Percentiles rank a stretch among this genome's conserved stretches.
Conservation (phyloP, 345 rosid genomes). For the Euclidium syriacum region DNA sequence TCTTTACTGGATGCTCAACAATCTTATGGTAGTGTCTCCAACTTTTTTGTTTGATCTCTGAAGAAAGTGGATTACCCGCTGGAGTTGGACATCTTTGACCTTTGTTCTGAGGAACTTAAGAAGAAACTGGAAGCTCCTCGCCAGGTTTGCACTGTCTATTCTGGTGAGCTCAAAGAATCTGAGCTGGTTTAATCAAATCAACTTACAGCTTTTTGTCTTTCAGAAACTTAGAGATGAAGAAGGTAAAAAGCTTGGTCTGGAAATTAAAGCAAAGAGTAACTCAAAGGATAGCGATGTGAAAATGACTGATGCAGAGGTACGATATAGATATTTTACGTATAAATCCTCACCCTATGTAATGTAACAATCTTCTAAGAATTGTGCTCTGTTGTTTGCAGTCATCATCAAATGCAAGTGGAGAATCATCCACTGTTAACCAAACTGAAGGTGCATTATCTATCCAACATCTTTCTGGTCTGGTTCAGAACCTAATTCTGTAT, state of each 20-base stretch:
- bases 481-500: background rate
- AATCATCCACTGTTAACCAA: slow-evolving; percentile 47
- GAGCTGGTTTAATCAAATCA: background rate
- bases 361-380: background rate
- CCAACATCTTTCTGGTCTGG: background rate
- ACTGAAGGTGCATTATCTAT: slow-evolving; percentile 49
- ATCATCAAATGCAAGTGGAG: slow-evolving; percentile 55
- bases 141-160: slow-evolving; percentile 45
- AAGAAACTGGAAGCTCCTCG: slow-evolving; percentile 82
- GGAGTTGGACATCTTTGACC: slow-evolving; percentile 85
- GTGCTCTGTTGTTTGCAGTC: slow-evolving; percentile 41
- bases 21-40: background rate
- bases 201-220: slow-evolving; percentile 5
- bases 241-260: slow-evolving; percentile 77
- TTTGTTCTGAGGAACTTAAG: slow-evolving; percentile 82
- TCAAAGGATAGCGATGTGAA: slow-evolving; percentile 61
- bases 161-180: background rate
- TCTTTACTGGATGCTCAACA: background rate
- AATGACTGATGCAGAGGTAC: slow-evolving; percentile 79
- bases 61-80: slow-evolving; percentile 98
- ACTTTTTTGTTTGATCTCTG: slow-evolving; percentile 19
- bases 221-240: slow-evolving; percentile 87
- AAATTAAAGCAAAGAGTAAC: slow-evolving; percentile 43
- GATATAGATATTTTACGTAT: background rate
- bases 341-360: background rate